A percentile compares a stretch with the other conserved stretches of the same genome.
Conservation (phyloP, 257 asterid species). For the Scutellaria baicalensis region DNA sequence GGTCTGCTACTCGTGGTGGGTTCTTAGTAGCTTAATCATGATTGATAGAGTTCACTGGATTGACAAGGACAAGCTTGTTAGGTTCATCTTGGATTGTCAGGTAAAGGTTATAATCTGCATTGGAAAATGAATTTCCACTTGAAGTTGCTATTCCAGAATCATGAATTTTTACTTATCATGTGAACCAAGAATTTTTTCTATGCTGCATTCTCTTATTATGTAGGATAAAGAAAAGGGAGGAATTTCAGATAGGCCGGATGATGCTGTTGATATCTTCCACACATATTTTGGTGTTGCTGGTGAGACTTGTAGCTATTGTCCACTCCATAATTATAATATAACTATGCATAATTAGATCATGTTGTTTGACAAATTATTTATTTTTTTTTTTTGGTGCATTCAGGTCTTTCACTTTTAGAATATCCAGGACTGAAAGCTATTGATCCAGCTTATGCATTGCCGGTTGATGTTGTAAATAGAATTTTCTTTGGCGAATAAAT, state of each 20-base stretch:
- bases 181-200: background rate
- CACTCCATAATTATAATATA: background rate
- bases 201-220: slow-evolving; percentile 1
- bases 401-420: slow-evolving; percentile 86
- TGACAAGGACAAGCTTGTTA: slow-evolving; percentile 67
- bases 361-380: background rate
- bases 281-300: slow-evolving; percentile 91
- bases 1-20: slow-evolving; percentile 99
- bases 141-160: background rate
- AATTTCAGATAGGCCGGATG: slow-evolving; percentile 92
- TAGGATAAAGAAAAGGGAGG: slow-evolving; percentile 95
- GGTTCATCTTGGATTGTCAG: slow-evolving; percentile 89
- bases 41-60: slow-evolving; percentile 94
- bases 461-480: slow-evolving; percentile 59
- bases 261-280: slow-evolving; percentile 88
- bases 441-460: slow-evolving; percentile 86
- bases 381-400: slow-evolving; percentile 2
- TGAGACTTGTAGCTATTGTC: slow-evolving; percentile 17
- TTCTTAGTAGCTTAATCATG: slow-evolving; percentile 85
- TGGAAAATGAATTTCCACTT: background rate
- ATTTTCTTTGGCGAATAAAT: slow-evolving; percentile 33
- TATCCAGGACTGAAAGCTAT: slow-evolving; percentile 67
- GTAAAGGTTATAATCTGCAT: slow-evolving; percentile 27
- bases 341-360: background rate
- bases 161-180: background rate